Evolutionary conservation across 2,329 filamentous ascomycete genomes (phyloP).

Genomic region (Lachnum nothofagi): DNA sequence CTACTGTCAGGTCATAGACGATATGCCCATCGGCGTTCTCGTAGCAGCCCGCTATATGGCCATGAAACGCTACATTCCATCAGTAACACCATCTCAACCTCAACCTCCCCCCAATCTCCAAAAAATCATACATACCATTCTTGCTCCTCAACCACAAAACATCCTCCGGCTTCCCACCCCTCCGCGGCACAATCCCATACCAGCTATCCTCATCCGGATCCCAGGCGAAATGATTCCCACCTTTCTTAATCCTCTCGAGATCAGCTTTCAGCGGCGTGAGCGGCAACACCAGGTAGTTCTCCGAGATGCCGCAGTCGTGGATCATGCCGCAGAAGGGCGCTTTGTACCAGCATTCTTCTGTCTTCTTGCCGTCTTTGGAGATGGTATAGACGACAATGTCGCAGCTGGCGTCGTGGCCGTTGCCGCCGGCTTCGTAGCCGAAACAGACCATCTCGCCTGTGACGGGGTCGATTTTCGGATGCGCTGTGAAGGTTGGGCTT

Average conservation of each 20-base stretch:
- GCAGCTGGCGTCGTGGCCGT: conserved; percentile 39
- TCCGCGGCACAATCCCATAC: conserved; percentile 49
- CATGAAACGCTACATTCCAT: conserved; percentile 18
- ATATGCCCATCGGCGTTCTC: conserved; percentile 43
- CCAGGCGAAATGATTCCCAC: conserved; percentile 49
- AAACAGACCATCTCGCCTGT: conserved; percentile 50
- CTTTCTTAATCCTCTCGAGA: conserved; percentile 39
- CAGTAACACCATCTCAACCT: not conserved
- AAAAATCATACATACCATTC: conserved; percentile 40
- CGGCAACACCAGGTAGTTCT: conserved; percentile 45
- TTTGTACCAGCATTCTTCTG: conserved; percentile 45
- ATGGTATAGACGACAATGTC: conserved; percentile 46
- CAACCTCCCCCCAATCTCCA: not conserved
- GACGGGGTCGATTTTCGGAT: conserved; percentile 48
- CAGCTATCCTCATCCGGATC: conserved; percentile 50
- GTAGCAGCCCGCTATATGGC: conserved; percentile 45
- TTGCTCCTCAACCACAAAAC: conserved; percentile 48
- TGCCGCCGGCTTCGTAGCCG: conserved; percentile 45
- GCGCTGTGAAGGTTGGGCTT: conserved; percentile 46
- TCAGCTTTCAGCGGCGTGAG: conserved; percentile 45
- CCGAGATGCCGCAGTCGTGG: conserved; percentile 44
- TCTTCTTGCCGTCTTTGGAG: conserved; percentile 39
- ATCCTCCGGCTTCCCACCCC: conserved; percentile 46
- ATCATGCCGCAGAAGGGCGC: conserved; percentile 50
- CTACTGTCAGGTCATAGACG: conserved; percentile 22